Conservation (phyloP, 306 rosid species). For the Cucumis cinereus region DNA sequence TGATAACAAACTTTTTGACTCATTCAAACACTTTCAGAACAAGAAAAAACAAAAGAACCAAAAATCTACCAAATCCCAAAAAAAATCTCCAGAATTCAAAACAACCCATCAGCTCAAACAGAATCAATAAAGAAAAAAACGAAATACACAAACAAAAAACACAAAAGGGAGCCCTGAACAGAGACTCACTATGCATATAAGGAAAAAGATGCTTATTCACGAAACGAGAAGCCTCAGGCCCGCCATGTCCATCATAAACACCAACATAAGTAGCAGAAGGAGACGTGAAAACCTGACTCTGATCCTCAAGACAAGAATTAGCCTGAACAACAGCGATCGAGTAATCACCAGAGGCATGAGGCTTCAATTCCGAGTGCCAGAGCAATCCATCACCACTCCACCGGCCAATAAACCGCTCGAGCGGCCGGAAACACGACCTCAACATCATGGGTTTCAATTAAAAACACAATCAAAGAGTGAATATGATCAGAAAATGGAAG, state of each 20-base stretch:
- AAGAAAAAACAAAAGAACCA: background rate
- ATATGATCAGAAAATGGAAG: background rate
- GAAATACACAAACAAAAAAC: background rate
- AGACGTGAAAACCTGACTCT: constrained; percentile 81
- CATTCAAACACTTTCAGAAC: background rate
- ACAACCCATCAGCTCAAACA: background rate
- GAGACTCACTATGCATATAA: constrained; percentile 44
- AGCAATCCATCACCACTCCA: constrained; percentile 46
- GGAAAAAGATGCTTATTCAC: constrained; percentile 66
- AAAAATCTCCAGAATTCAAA: background rate
- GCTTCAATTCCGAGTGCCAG: constrained; percentile 78
- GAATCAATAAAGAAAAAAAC: background rate
- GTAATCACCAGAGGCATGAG: constrained; percentile 85
- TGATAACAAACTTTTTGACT: background rate
- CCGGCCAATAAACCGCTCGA: constrained; percentile 47
- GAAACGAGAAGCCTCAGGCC: constrained; percentile 91
- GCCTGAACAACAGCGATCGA: constrained; percentile 97
- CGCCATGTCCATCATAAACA: constrained; percentile 94
- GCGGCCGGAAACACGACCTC: constrained; percentile 28
- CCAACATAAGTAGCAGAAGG: constrained; percentile 80
- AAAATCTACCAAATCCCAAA: background rate
- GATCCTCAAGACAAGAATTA: constrained; percentile 77
- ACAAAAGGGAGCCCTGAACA: background rate
- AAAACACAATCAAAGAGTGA: background rate
- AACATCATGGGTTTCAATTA: constrained; percentile 30